Base-by-base conservation (phyloP, 331 rosid species). In the Quercus tomentella region DNA sequence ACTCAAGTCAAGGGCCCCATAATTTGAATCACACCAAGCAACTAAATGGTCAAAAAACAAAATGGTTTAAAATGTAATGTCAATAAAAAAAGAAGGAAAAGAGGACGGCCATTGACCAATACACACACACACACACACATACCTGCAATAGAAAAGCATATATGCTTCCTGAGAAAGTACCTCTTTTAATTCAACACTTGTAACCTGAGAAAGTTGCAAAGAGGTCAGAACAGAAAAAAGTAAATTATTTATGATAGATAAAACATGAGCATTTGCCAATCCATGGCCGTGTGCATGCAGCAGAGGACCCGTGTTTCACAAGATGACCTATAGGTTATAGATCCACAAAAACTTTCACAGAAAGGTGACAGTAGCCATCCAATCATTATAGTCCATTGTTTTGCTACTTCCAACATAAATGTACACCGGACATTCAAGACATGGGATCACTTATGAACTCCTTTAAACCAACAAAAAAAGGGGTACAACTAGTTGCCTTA, bases 131-230 rank as follows among this genome's bases (percentile, higher is more conserved):
- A 61, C 70, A 76, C 20, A 76, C 80, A 30, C 75, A 25, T 81
- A 93, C 98, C 98, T 96, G 87, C 90, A 88, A 82, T 93, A 96
- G 72, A 96, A 85, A 81, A 96, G 97, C 99, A 96, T 96, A 83
- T 96, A 96, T 21, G 97, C 98, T 67, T 91, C 98, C 83, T 96
- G 92, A 83, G 98, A 93, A 87, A 96, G 97, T 70, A 96, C 98
- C 82, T 96, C 99, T 25, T 92, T 97, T 91, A 96, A 73, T 63
- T 92, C 93, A 82, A 89, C 98, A 20, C 57, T 72, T 1, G 9
- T 20, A 76, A 96, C 98, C 99, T 96, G 88, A 80, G 28, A 76
- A 66, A 45, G 68, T 70, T 69, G 37, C 25, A 81, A 51, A 73
- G 61, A 70, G 77, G 82, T 84, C 78, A 49, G 81, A 72, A 80